These are phyloP conservation scores for Hypoxylon cercidicola DNA, from an alignment of 495 filamentous ascomycete genomes.

Conservation along the genomic window DNA sequence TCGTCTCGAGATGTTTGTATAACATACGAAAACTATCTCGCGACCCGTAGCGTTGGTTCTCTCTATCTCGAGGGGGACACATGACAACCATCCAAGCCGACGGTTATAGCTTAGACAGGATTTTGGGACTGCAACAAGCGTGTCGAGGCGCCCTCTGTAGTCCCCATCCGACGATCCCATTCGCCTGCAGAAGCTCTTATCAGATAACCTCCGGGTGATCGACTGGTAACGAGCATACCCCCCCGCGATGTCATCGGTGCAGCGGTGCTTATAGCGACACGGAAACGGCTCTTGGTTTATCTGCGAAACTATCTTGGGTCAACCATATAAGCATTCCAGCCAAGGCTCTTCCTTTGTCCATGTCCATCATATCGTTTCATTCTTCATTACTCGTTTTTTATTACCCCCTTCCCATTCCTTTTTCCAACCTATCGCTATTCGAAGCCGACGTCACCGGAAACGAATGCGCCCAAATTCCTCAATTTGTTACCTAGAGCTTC, in stretches of 20 bases:
- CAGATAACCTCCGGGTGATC: constrained; percentile 44
- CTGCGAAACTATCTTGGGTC: constrained; percentile 41
- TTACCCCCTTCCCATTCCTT: constrained; percentile 20
- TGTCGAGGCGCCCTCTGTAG: constrained; percentile 35
- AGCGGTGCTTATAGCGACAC: constrained; percentile 37
- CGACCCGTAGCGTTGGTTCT: constrained; percentile 35
- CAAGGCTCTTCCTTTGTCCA: constrained; percentile 34
- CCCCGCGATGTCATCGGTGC: constrained; percentile 43
- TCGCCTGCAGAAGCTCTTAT: constrained; percentile 38
- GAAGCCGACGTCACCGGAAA: constrained; percentile 28
- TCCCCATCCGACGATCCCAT: constrained; percentile 31
- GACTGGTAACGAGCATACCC: constrained; percentile 41
- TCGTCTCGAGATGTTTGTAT: constrained; percentile 36
- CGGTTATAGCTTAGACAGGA: constrained; percentile 32
- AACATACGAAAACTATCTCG: constrained; percentile 29
- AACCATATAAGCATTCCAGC: constrained; percentile 40
- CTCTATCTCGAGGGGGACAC: constrained; percentile 37
- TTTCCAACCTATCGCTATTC: constrained; percentile 16
- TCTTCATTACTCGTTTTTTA: constrained; percentile 8
- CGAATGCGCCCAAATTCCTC: neutral
- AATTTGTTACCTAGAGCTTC: constrained; percentile 7
- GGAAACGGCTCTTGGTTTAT: constrained; percentile 44
- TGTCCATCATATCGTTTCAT: constrained; percentile 27
- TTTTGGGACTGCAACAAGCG: constrained; percentile 33
- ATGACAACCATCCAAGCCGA: constrained; percentile 25